Conservation (phyloP, 73 alveolate species). For the Tetrahymena borealis region DNA sequence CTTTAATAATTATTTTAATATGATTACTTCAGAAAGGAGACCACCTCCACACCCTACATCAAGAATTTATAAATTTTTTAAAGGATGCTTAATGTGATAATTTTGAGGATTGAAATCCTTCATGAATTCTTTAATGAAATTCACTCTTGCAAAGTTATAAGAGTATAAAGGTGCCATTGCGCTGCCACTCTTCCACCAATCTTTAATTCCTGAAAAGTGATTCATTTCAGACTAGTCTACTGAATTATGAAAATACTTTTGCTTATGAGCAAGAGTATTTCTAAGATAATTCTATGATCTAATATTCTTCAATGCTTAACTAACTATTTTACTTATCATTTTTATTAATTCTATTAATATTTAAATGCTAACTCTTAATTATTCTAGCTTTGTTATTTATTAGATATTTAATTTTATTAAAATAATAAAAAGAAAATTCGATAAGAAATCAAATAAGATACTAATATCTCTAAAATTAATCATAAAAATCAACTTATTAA, state of each 20-base stretch:
- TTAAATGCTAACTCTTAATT: not conserved
- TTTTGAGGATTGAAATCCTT: not conserved
- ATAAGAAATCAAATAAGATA: too few species aligned
- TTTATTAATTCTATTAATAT: not conserved
- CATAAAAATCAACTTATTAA: too few species aligned
- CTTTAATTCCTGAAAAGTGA: not conserved
- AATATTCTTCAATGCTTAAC: not conserved
- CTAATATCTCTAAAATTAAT: too few species aligned
- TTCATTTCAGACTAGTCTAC: not conserved
- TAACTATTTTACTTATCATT: not conserved
- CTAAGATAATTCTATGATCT: too few species aligned
- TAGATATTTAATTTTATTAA: too few species aligned
- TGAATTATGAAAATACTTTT: not conserved
- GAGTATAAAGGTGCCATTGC: constrained; percentile 38
- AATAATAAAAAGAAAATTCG: too few species aligned
- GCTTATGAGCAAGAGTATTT: not conserved
- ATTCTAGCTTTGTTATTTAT: not conserved
- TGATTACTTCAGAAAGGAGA: constrained; percentile 49
- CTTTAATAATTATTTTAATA: not conserved
- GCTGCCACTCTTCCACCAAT: constrained; percentile 13
- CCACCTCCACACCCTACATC: constrained; percentile 90
- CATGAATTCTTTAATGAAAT: constrained; percentile 18
- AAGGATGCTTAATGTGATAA: not conserved
- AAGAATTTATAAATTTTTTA: constrained; percentile 19
- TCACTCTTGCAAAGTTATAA: constrained; percentile 21